phyloP scores from a whole-genome alignment of 192 early-diverging fungal genomes.

The Backusella circina region DNA sequence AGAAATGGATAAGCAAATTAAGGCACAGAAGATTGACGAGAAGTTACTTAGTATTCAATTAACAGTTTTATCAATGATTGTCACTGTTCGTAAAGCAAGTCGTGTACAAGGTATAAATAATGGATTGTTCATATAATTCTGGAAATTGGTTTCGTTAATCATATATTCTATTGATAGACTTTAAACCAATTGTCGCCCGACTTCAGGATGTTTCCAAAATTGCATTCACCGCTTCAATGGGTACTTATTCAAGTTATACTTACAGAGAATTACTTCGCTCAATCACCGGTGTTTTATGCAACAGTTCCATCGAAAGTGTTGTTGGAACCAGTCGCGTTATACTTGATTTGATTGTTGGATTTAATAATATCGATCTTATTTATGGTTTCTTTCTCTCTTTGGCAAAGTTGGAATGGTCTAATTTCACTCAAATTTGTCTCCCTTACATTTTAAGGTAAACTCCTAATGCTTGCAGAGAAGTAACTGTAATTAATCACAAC shows the following conservation, averaged over 20 bases:
- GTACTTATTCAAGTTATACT: conserved; percentile 23
- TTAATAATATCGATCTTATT: conserved; percentile 51
- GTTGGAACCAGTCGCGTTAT: conserved; percentile 28
- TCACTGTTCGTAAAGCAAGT: conserved; percentile 49
- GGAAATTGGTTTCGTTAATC: not conserved
- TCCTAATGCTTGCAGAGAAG: not conserved
- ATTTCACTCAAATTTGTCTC: conserved; percentile 71
- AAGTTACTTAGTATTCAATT: conserved; percentile 39
- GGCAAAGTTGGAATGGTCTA: conserved; percentile 58
- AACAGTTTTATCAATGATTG: conserved; percentile 40
- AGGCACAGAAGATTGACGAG: conserved; percentile 26
- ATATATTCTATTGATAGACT: conserved; percentile 25
- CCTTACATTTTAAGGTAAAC: conserved; percentile 59
- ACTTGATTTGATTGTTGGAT: conserved; percentile 24
- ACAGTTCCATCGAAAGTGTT: conserved; percentile 28
- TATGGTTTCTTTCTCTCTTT: conserved; percentile 68
- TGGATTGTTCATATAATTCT: too few relatives aligned
- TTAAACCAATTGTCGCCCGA: conserved; percentile 39
- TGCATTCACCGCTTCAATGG: conserved; percentile 20
- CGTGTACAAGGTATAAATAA: conserved; percentile 42
- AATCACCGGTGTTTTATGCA: conserved; percentile 25
- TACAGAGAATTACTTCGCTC: conserved; percentile 23
- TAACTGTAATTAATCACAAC: not conserved
- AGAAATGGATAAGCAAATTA: conserved; percentile 24
- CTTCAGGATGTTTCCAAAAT: conserved; percentile 35